These are phyloP conservation scores for Parmelia sp. DNA, from an alignment of 495 filamentous ascomycete genomes.

Conservation along the genomic window DNA sequence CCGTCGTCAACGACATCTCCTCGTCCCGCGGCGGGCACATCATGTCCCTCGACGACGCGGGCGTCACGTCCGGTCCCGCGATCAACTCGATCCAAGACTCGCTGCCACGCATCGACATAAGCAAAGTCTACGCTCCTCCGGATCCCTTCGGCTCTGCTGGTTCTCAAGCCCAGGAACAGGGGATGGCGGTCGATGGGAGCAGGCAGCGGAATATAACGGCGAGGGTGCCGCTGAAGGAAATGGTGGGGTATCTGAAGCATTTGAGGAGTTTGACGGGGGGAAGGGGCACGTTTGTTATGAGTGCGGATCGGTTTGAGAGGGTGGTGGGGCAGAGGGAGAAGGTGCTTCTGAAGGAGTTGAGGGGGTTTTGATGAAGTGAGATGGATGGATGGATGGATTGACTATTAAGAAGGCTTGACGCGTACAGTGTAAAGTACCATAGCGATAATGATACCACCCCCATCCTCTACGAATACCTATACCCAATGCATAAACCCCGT, in stretches of 20 bases:
- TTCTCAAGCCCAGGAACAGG: slow-evolving; percentile 26
- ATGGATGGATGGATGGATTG: not conserved
- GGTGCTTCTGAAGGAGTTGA: slow-evolving; percentile 48
- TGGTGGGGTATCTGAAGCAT: slow-evolving; percentile 93
- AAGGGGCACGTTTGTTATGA: slow-evolving; percentile 88
- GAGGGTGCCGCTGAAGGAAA: slow-evolving; percentile 86
- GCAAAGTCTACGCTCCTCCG: slow-evolving; percentile 71
- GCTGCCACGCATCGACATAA: slow-evolving; percentile 51
- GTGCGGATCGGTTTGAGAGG: slow-evolving; percentile 80
- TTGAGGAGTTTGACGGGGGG: slow-evolving; percentile 82
- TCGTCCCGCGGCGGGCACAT: slow-evolving; percentile 79
- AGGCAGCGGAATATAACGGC: slow-evolving; percentile 63
- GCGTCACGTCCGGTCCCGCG: slow-evolving; percentile 33
- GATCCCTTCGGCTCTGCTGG: slow-evolving; percentile 66
- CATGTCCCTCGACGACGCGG: slow-evolving; percentile 66
- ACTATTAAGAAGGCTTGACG: not conserved
- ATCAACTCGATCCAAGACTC: slow-evolving; percentile 28
- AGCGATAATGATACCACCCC: slow-evolving; percentile 7
- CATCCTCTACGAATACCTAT: not conserved
- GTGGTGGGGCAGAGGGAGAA: slow-evolving; percentile 63
- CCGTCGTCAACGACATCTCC: slow-evolving; percentile 85
- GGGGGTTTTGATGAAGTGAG: slow-evolving; percentile 19
- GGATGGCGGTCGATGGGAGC: slow-evolving; percentile 23
- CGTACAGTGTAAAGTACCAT: not conserved
- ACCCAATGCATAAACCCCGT: not conserved